Base-by-base conservation (phyloP, 306 rosid genomes). In the Lablab purpureus region DNA sequence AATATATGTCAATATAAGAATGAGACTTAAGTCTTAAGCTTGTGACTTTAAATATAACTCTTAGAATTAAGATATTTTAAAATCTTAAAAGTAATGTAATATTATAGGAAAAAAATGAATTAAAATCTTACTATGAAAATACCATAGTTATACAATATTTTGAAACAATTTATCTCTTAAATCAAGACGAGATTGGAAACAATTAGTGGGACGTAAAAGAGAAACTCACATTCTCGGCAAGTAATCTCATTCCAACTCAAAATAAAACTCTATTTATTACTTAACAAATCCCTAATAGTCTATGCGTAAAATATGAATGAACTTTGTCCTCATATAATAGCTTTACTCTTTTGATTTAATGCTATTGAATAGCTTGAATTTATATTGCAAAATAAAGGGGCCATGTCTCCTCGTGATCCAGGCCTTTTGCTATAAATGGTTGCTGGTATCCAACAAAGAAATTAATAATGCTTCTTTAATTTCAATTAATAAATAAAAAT, bases 161-260 rank as follows among this genome's bases (percentile, higher is more conserved):
- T 22, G 1, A 22, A 10, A 56, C 32, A 36, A 18, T 9, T 64
- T 64, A 34, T 30, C 13, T 63, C 15, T 34, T n/a, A 8, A 64
- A 36, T 8, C 8, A 64, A 64, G 37, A 28, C 2, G 1, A 17
- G 27, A 14, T 64, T 64, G 70, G 37, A 10, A n/a, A 32, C 3
- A n/a, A 10, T n/a, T 36, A 64, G 3, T 32, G 11, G 70, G 9
- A 10, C 0, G 34, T 4, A 22, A 28, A 60, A 13, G 41, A n/a
- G 13, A 64, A 64, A 34, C 28, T 36, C 4, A 28, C 49, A 64
- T 36, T 64, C 49, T 64, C 70, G 47, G 70, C 70, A 64, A 30
- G 68, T 28, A 15, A 66, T 59, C 1, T 10, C 18, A 27, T 59
- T 37, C 9, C 36, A 18, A 6, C 4, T 21, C 41, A 28, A 28